Evolutionary conservation across 169 alveolate species (phyloP), one percentile per base, ranked within the genome.

Genomic region (Cryptosporidium viatorum): DNA sequence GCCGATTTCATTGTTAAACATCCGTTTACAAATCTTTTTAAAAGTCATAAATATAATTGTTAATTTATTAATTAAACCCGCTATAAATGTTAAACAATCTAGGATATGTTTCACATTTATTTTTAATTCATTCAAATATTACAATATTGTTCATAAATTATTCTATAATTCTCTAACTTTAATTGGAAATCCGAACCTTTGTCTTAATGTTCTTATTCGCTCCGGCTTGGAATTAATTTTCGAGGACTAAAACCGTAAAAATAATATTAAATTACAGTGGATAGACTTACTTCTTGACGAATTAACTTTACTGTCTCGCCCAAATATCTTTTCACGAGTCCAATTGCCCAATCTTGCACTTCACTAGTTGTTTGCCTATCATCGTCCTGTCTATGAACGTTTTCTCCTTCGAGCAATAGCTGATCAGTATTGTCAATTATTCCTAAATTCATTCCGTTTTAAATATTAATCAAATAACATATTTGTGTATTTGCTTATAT

Each of bases 271-370:
- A 23, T 33, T 0, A 60, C 3, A 18, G 1, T 23, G 16, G 9
- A 8, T 62, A 0, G 10, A 80, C 89, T 62, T 80, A 80, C 89
- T 37, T 80, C 89, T 31, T 80, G 62, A 7, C 68, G 26, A 16
- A 80, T 26, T 80, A 80, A 80, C 39, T 39, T 62, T 31, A 31
- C 62, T 8, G 89, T 80, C 43, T 80, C 89, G 37, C 89, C 75
- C 45, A 80, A 8, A 52, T 80, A 80, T 41, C 75, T 59, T 26
- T 43, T 41, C 18, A 80, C 74, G 39, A 80, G 74, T 18, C 80
- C 89, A 26, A 80, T 80, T 60, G 89, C 89, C 89, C 89, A 80
- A 4, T 80, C 89, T 58, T 80, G 89, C 10, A 80, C 68, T 80
- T 80, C 89, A 45, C 80, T 80, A 23, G 89, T 80, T 1, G 89